Evolutionary conservation across 805 yeast species (phyloP), one percentile per base, ranked within the genome.

Genomic region (Zygosaccharomyces bailii): DNA sequence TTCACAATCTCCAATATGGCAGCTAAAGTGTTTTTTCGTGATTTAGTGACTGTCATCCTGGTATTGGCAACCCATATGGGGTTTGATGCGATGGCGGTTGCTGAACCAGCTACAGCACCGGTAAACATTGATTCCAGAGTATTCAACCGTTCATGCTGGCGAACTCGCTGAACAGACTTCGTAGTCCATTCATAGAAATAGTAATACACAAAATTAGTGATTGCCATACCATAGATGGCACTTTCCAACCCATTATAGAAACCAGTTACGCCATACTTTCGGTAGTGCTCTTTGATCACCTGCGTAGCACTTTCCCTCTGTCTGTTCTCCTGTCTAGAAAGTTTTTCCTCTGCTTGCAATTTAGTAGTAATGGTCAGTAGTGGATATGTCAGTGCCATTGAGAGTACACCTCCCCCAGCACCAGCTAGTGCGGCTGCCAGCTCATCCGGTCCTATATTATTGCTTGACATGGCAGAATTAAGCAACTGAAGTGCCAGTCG

Each of bases 61-160:
- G 97, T 89, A 62, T 89, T 89, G 35, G 95, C 93, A 34, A 89
- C 95, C 97, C 97, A 89, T 54, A 87, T 80, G 18, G 97, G 97
- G 63, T 89, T 89, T 9, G 96, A 82, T 8, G 82, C 74, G 16
- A 85, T 69, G 39, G 89, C 85, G 2, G 96, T 88, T 30, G 88
- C 77, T 7, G 89, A 76, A 0, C 97, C 96, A 2, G 96, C 95
- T 57, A 86, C 72, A 1, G 93, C 83, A 20, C 97, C 95, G 2
- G 89, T 82, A 4, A 74, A 48, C 55, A 88, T 82, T 43, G 87
- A 77, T 65, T 87, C 89, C 4, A 72, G 42, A 1, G 95, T 80
- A 20, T 79, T 67, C 54, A 81, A 61, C 2, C 79, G 80, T 36
- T 34, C 35, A 19, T 48, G 50, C 8, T 19, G 36, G 3, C 52